Base-by-base conservation (phyloP, 106 monocot genomes). In the Phalaenopsis equestris region DNA sequence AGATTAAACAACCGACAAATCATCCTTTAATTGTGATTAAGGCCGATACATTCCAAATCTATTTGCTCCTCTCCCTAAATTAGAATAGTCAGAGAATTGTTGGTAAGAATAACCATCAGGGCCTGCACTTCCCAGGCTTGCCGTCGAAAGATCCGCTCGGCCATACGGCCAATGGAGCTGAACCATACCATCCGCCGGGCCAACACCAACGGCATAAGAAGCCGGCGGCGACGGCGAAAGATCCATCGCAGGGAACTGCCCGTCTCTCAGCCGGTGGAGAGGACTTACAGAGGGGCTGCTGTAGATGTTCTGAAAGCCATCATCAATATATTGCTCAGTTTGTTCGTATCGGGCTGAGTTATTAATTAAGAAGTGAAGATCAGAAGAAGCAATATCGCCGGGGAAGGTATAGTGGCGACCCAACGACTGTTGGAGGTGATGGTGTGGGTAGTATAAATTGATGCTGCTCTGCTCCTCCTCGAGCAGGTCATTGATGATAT, bases 401-500 rank as follows among this genome's bases (percentile, higher is more conserved):
- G 89, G 88, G 72, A 93, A 87, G 6, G 92, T 78, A 52, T 86
- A 89, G 36, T 91, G 89, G 74, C 82, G 79, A 56, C 80, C 80
- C 73, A 87, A 70, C 23, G 68, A 52, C 52, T 0, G 52, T 12
- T 12, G 52, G 52, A 52, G 52, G 18, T 82, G 72, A 82, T 64
- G 41, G 8, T 74, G 43, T 3, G 15, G 4, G 38, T 70, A 39
- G 74, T 74, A 74, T 15, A 3, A 43, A 46, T 49, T 73, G 30
- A 84, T 78, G 16, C 74, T 79, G 15, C 57, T 80, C 57, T 85
- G 89, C 4, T 94, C 97, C 61, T 98, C 98, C 21, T 98, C 87
- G 67, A 98, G 87, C 86, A 98, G 81, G 67, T 90, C 90, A 75
- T 98, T 94, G 73, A 98, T 98, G 61, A 98, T 92, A 79, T 94